phyloP scores from a whole-genome alignment of 768 basidiomycete species.

The Leccinum obscurum region DNA sequence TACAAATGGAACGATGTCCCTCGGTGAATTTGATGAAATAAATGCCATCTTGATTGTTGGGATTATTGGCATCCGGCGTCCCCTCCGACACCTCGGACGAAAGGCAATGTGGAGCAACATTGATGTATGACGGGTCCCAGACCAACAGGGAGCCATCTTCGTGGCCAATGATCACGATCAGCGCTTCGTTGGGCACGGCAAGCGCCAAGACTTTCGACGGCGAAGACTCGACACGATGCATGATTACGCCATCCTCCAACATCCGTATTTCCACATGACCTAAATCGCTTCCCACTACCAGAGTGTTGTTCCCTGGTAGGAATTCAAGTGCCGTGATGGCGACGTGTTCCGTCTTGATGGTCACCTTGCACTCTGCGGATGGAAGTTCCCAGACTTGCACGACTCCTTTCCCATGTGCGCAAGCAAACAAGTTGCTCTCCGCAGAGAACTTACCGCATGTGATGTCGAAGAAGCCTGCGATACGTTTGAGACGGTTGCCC shows the following conservation, averaged over 20 bases:
- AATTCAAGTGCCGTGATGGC: conserved; percentile 16
- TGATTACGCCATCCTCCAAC: conserved; percentile 13
- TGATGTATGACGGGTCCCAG: conserved; percentile 15
- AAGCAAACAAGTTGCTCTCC: conserved; percentile 13
- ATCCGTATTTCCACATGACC: conserved; percentile 16
- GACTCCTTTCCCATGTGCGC: conserved; percentile 18
- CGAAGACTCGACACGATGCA: conserved; percentile 9
- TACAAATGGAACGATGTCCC: conserved; percentile 5
- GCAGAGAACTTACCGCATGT: conserved; percentile 15
- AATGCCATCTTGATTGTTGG: conserved; percentile 2
- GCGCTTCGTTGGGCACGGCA: conserved; percentile 8
- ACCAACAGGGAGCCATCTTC: conserved; percentile 18
- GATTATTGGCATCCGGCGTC: neutral
- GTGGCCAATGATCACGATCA: conserved; percentile 14
- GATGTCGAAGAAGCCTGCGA: conserved; percentile 17
- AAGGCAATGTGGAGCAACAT: conserved; percentile 9
- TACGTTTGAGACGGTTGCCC: conserved; percentile 17
- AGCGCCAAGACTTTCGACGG: conserved; percentile 13
- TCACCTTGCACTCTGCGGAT: conserved; percentile 7
- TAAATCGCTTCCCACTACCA: conserved; percentile 13
- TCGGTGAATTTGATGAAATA: conserved; percentile 15
- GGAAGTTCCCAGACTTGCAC: conserved; percentile 21
- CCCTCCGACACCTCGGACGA: neutral
- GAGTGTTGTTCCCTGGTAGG: conserved; percentile 8
- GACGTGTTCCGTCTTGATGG: conserved; percentile 12